A percentile compares a stretch with the other conserved stretches of the same genome.
Conservation (phyloP, 495 filamentous ascomycete species). For the Penicillium alfredii region DNA sequence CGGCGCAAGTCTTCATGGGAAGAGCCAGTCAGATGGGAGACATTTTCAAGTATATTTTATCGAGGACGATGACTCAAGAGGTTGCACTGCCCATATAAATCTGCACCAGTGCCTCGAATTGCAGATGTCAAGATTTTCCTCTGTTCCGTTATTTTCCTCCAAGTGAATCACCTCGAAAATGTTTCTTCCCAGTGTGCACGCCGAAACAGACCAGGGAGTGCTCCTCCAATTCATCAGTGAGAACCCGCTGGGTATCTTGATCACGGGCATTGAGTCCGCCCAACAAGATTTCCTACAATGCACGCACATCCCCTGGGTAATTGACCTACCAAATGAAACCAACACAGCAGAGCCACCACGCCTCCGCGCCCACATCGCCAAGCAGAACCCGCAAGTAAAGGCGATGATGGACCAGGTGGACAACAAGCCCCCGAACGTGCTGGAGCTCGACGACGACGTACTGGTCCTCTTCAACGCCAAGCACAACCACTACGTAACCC, state of each 20-base stretch:
- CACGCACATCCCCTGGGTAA: constrained; percentile 52
- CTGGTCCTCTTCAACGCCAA: constrained; percentile 47
- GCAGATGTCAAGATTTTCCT: too few species aligned
- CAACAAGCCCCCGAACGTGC: constrained; percentile 2
- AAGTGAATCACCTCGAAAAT: background rate
- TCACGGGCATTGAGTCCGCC: constrained; percentile 45
- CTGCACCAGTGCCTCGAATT: too few species aligned
- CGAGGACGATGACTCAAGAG: too few species aligned
- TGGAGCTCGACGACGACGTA: constrained; percentile 16
- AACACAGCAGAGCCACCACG: constrained; percentile 21
- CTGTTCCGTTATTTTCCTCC: too few species aligned
- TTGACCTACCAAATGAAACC: constrained; percentile 31
- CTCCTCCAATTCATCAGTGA: constrained; percentile 45
- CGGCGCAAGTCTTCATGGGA: too few species aligned
- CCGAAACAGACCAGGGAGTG: too few species aligned
- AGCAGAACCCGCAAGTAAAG: constrained; percentile 50
- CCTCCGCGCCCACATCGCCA: constrained; percentile 52
- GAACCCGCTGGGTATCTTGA: constrained; percentile 51
- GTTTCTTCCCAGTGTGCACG: too few species aligned
- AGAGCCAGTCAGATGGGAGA: too few species aligned
- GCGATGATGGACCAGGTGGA: constrained; percentile 36
- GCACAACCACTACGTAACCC: constrained; percentile 49
- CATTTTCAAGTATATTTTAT: too few species aligned
- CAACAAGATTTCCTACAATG: constrained; percentile 42
- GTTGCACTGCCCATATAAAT: too few species aligned